Conservation (phyloP, 1,284 basidiomycete species). For the Fomitopsis schrenkii region DNA sequence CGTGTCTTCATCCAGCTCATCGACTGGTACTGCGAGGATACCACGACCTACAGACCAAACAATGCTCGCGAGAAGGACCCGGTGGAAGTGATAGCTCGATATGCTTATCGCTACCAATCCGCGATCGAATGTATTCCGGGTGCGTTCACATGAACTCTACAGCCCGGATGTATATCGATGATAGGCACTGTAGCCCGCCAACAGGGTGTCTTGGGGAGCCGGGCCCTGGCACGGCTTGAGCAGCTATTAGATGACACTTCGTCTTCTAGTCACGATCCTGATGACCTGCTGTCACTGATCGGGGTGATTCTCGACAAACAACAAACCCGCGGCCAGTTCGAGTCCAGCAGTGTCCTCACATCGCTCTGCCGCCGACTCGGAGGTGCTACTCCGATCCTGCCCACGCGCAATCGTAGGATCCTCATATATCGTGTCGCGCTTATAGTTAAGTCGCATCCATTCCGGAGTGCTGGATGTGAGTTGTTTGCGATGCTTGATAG, state of each 20-base stretch:
- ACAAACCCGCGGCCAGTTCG: not conserved
- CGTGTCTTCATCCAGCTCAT: not conserved
- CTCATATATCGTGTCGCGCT: not conserved
- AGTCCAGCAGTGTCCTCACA: not conserved
- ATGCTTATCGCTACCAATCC: not conserved
- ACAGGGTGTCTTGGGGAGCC: not conserved
- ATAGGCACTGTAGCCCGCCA: not conserved
- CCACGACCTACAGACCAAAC: not conserved
- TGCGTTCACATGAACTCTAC: no score
- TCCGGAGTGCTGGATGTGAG: not conserved
- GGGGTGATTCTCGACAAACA: not conserved
- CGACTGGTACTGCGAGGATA: not conserved
- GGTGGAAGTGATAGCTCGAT: not conserved
- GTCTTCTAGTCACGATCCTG: not conserved
- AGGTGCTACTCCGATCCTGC: not conserved
- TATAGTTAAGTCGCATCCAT: not conserved
- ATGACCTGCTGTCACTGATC: not conserved
- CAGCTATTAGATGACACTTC: not conserved
- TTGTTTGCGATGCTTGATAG: not conserved
- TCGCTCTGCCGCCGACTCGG: not conserved
- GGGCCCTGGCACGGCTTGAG: not conserved
- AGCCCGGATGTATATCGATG: no score
- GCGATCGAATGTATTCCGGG: not conserved
- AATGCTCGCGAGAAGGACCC: not conserved
- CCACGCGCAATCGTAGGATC: not conserved